Evolutionary conservation across 148 eudicot genomes (phyloP), one percentile per base, ranked within the genome.

Genomic region (Linanthus parryae): DNA sequence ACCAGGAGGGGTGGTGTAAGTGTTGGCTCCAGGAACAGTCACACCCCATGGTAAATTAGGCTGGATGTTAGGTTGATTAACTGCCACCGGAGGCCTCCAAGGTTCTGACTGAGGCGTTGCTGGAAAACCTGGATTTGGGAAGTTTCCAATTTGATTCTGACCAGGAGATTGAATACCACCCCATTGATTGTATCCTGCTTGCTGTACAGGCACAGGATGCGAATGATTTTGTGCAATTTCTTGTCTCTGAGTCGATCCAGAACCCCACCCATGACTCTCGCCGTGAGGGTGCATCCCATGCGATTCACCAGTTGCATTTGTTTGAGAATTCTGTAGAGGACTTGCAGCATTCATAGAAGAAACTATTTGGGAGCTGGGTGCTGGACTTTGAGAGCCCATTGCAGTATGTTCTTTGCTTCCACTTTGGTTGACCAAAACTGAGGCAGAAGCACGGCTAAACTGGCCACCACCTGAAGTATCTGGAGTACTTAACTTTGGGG

Each of bases 121-220:
- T 37, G 84, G 38, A 38, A 74, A 51, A 57, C 73, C 75, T 27
- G 74, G 66, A 44, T 62, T 58, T 2, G 69, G 18, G 53, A 71
- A 63, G 56, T 62, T 78, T 55, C 74, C 86, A 33, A 67, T 31
- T 17, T 73, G 70, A 52, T 71, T 67, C 56, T 80, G 88, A 35
- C 66, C 82, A n/a, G 65, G 57, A 15, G 68, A 44, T 45, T 74
- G 36, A 61, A 62, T 60, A 52, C 60, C 57, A 38, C 66, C 61
- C 97, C 92, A 91, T n/a, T 72, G 77, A 60, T 63, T 63, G 41
- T 79, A 75, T 24, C 59, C 65, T 37, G 75, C 56, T 16, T 58
- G 69, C 48, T 81, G 85, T 17, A 57, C 63, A 23, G 79, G 71
- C 36, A 64, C 48, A 24, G 62, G 34, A 34, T 42, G 52, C n/a